Evolutionary conservation across 108 stramenopile genomes (phyloP), one percentile per base, ranked within the genome.

Genomic region (Parmales sp.): DNA sequence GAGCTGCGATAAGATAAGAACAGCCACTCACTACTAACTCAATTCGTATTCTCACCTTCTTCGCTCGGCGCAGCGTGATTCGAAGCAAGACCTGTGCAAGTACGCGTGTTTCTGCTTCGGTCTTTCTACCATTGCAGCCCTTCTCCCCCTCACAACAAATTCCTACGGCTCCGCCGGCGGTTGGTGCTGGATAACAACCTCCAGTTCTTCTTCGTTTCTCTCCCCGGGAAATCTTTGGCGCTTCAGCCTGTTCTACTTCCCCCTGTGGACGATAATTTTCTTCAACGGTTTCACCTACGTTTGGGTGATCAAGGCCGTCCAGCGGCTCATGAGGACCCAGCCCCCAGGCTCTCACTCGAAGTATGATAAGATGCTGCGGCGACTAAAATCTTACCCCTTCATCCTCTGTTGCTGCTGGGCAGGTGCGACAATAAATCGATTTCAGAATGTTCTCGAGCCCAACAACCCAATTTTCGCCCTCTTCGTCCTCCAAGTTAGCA

Each of bases 121-220:
- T 11, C 20, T 72, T 29, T 71, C 74, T 19, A 28, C 45, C 7
- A 31, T 37, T 29, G 26, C 60, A 36, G 60, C 69, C n/a, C 37
- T 63, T 18, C 71, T 75, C 18, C 74, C 74, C 6, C 66, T 75
- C 39, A 29, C 46, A 8, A 75, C 74, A 16, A 23, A 63, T 37
- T 45, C 20, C 38, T 75, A 75, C 74, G 74, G 74, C 25, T 49
- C 54, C 45, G 41, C 70, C 31, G 74, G 74, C 13, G 71, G 71
- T 8, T 75, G 74, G 74, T 75, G 74, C 66, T 72, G 65, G 69
- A 72, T 75, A 43, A 37, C 63, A 22, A 69, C 63, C 23, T 48
- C 69, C 16, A 34, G 4, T 60, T 28, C 29, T 20, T 28, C 13
- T 0, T 3, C 3, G 1, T 13, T 19, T 6, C 5, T 34, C 28